Evolutionary conservation across 2,329 filamentous ascomycete genomes (phyloP).

Genomic region (Hymenoscyphus fraxineus): DNA sequence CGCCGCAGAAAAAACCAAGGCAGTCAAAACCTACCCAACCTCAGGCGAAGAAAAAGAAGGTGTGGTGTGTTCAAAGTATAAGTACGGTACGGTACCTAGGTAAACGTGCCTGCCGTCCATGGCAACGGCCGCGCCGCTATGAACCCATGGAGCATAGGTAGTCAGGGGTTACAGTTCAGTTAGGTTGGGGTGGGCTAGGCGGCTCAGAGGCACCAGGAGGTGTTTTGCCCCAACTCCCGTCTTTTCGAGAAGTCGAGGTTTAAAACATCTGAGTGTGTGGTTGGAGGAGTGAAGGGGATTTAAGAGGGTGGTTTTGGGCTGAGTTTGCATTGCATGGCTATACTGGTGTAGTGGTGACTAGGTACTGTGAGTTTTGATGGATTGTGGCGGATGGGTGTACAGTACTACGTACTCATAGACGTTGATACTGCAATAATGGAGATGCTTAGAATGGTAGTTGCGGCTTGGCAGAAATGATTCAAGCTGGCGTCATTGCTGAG

Average conservation of each 20-base stretch:
- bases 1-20: too few relatives aligned
- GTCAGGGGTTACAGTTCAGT: neutral
- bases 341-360: neutral
- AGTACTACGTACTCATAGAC: neutral
- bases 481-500: constrained; percentile 6
- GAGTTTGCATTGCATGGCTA: neutral
- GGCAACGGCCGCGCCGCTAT: neutral
- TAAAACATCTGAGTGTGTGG: neutral
- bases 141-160: neutral
- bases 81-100: too few relatives aligned
- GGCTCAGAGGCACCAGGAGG: too few relatives aligned
- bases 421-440: too few relatives aligned
- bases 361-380: too few relatives aligned
- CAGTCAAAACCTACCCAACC: too few relatives aligned
- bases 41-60: too few relatives aligned
- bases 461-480: neutral
- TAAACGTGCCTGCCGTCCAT: neutral
- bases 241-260: too few relatives aligned
- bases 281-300: neutral
- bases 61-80: too few relatives aligned
- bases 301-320: neutral
- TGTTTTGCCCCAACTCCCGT: too few relatives aligned
- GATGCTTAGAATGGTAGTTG: neutral
- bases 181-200: too few relatives aligned
- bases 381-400: neutral